Evolutionary conservation across 352 stramenopile genomes (phyloP).

Genomic region (Phytophthora cajani): DNA sequence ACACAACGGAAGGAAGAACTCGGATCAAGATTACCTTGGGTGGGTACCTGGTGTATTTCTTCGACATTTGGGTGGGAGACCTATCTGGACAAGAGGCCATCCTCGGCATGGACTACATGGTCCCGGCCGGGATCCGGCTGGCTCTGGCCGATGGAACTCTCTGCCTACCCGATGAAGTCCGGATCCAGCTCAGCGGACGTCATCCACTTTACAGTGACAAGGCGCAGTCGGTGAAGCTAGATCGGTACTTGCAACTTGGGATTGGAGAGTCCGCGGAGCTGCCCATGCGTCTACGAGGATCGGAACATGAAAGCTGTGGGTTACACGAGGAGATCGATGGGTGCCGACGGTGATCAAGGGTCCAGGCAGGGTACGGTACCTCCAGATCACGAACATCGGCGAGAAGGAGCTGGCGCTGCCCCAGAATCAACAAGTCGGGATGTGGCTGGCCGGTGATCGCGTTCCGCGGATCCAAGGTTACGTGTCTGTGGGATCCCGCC

Average conservation of each 20-base stretch:
- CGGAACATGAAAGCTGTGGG: conserved; percentile 12
- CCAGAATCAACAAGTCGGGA: neutral
- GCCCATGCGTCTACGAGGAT: neutral
- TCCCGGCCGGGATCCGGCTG: conserved; percentile 14
- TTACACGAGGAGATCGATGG: conserved; percentile 9
- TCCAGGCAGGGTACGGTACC: neutral
- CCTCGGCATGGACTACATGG: conserved; percentile 14
- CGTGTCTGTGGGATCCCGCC: conserved; percentile 1
- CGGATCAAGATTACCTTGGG: neutral
- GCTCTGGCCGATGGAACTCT: neutral
- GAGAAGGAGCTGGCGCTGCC: neutral
- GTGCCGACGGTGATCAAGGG: neutral
- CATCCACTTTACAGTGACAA: neutral
- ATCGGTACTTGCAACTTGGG: neutral
- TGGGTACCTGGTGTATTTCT: neutral
- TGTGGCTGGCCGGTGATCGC: conserved; percentile 13
- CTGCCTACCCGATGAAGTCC: conserved; percentile 7
- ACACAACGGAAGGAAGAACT: neutral
- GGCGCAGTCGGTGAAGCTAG: neutral
- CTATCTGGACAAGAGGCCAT: neutral
- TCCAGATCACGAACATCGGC: conserved; percentile 13
- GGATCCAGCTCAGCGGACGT: conserved; percentile 8
- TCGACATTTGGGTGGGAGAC: neutral
- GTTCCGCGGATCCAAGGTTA: conserved; percentile 7
- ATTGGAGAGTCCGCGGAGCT: neutral